Percentiles rank a stretch among this genome's conserved stretches.
Conservation (phyloP, 179 eudicot genomes). For the Dionaea muscipula region DNA sequence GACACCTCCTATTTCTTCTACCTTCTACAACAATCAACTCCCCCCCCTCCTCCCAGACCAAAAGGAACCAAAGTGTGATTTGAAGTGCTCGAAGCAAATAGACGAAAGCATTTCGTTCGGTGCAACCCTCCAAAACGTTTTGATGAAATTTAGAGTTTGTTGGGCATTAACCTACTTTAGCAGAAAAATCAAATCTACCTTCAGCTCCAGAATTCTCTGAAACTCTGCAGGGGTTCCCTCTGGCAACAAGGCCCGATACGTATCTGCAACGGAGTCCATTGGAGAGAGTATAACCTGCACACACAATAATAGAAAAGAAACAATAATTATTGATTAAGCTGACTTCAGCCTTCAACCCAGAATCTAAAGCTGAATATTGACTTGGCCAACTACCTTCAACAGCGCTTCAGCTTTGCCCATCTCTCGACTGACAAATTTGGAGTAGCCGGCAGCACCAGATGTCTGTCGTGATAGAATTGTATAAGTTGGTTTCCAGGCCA, state of each 20-base stretch:
- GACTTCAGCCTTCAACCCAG: not conserved
- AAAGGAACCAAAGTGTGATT: too few species aligned
- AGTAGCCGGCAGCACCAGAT: conserved; percentile 75
- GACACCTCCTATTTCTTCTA: too few species aligned
- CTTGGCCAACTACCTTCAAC: conserved; percentile 41
- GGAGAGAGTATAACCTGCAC: conserved; percentile 88
- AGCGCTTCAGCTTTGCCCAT: conserved; percentile 99
- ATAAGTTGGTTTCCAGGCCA: not conserved
- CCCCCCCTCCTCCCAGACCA: too few species aligned
- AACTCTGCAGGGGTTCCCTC: conserved; percentile 91
- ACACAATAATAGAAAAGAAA: not conserved
- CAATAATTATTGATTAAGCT: not conserved
- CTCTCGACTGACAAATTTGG: conserved; percentile 88
- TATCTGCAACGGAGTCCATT: conserved; percentile 88
- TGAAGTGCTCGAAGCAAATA: too few species aligned
- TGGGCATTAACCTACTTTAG: too few species aligned
- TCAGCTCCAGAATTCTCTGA: conserved; percentile 86
- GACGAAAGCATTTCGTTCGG: too few species aligned
- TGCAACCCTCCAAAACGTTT: too few species aligned
- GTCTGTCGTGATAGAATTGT: conserved; percentile 24
- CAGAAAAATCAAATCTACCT: conserved; percentile 28
- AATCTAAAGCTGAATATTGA: not conserved
- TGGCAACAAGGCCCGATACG: conserved; percentile 86
- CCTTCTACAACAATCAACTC: too few species aligned
- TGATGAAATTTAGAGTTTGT: too few species aligned